Conservation (phyloP, 768 basidiomycete genomes). For the Lactarius sp. region DNA sequence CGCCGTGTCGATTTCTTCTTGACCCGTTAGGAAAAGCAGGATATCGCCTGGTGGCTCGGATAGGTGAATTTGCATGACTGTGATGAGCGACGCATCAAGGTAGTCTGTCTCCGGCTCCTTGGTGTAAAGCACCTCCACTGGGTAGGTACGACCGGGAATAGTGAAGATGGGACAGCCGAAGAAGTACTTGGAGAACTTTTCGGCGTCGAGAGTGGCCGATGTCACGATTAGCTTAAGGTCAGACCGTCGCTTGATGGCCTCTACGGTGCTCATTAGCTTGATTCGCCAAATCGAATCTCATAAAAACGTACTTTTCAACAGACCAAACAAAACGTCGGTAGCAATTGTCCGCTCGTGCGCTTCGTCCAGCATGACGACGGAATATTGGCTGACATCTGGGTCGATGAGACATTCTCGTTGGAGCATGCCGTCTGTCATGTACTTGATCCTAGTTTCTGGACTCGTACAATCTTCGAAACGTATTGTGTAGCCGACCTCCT, state of each 20-base stretch:
- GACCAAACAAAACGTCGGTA: constrained; percentile 96
- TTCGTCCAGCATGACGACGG: constrained; percentile 97
- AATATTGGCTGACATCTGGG: constrained; percentile 87
- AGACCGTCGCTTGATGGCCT: constrained; percentile 89
- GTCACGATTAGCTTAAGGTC: constrained; percentile 98
- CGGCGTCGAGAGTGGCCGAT: constrained; percentile 97
- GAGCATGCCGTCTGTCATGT: constrained; percentile 99
- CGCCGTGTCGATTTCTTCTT: constrained; percentile 97
- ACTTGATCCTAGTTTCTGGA: constrained; percentile 98
- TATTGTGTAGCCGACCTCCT: constrained; percentile 97
- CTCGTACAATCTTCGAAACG: constrained; percentile 99
- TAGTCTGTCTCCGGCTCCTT: constrained; percentile 98
- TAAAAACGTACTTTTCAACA: constrained; percentile 72
- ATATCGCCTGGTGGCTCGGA: constrained; percentile 97
- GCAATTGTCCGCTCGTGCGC: constrained; percentile 98
- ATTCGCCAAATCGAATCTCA: neutral
- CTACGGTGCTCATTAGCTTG: constrained; percentile 40
- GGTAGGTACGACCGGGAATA: constrained; percentile 99
- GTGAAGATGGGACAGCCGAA: constrained; percentile 99
- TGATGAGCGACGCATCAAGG: constrained; percentile 95
- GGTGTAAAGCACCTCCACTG: constrained; percentile 96
- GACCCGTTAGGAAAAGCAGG: constrained; percentile 95
- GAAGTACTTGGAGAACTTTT: constrained; percentile 99
- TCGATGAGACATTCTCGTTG: constrained; percentile 96
- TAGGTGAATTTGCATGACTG: constrained; percentile 98